These are phyloP conservation scores for Paracorniculantispora psalliotae DNA, from an alignment of 2,329 filamentous ascomycete genomes.

Conservation along the genomic window DNA sequence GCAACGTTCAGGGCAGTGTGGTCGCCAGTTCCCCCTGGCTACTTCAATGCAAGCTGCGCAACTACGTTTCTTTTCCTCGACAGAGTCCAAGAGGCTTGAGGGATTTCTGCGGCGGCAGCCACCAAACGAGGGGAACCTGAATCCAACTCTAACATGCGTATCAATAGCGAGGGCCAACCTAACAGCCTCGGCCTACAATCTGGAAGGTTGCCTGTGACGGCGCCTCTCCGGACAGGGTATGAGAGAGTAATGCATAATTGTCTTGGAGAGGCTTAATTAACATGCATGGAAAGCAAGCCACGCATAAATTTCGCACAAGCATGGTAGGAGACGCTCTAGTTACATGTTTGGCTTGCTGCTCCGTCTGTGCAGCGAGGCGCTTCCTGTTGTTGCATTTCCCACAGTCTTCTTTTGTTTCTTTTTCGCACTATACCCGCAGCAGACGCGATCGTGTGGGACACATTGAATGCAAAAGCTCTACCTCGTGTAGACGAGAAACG, in stretches of 20 bases:
- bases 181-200: not conserved
- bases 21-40: no score
- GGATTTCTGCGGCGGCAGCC: not conserved
- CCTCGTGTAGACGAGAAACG: not conserved
- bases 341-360: not conserved
- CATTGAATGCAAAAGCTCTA: not conserved
- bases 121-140: not conserved
- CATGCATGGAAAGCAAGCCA: not conserved
- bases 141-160: not conserved
- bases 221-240: not conserved
- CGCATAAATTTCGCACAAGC: not conserved
- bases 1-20: no score
- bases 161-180: not conserved
- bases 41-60: not conserved
- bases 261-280: not conserved
- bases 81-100: not conserved
- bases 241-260: not conserved
- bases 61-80: not conserved
- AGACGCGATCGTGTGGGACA: conserved; percentile 8
- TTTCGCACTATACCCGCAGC: conserved; percentile 3
- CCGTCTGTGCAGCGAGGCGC: not conserved
- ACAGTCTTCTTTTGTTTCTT: not conserved
- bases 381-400: conserved; percentile 9
- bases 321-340: not conserved
- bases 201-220: not conserved